Evolutionary conservation across 148 eudicot genomes (phyloP).

Genomic region (Camellia granthamiana): DNA sequence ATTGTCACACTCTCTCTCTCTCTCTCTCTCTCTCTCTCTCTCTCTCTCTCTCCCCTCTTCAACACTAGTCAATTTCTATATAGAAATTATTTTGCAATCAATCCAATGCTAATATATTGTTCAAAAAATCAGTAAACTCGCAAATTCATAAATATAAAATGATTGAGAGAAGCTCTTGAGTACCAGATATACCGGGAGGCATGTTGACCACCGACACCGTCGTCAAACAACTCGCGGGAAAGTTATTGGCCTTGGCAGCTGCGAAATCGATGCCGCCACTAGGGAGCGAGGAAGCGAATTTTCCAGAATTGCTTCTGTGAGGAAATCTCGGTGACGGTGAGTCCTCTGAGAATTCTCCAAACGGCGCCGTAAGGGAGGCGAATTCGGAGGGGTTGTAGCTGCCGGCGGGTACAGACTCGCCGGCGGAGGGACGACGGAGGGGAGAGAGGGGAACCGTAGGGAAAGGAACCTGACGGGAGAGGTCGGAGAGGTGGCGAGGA

Average conservation of each 20-base stretch:
- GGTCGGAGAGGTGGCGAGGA: constrained; percentile 61
- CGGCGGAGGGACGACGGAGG: constrained; percentile 25
- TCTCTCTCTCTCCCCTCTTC: no score
- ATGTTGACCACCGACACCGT: constrained; percentile 45
- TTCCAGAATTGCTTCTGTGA: constrained; percentile 33
- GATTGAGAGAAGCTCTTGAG: background rate
- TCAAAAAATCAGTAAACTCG: no score
- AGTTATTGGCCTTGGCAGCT: constrained; percentile 32
- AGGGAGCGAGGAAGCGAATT: constrained; percentile 62
- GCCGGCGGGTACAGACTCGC: constrained; percentile 45
- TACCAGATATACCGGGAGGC: constrained; percentile 43
- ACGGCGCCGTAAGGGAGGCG: constrained; percentile 29
- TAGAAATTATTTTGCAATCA: no score
- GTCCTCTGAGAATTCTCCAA: constrained; percentile 32
- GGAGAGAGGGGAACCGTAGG: constrained; percentile 20
- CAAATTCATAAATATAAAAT: background rate
- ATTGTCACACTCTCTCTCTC: no score
- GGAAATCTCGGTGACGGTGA: constrained; percentile 21
- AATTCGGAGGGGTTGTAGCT: constrained; percentile 71
- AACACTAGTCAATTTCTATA: no score
- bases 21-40: no score
- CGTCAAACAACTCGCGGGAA: constrained; percentile 40
- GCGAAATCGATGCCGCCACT: constrained; percentile 56
- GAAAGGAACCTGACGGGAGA: constrained; percentile 23
- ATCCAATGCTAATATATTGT: no score